phyloP scores from a whole-genome alignment of 371 early-diverging fungal species.

The Mortierella sp. region DNA sequence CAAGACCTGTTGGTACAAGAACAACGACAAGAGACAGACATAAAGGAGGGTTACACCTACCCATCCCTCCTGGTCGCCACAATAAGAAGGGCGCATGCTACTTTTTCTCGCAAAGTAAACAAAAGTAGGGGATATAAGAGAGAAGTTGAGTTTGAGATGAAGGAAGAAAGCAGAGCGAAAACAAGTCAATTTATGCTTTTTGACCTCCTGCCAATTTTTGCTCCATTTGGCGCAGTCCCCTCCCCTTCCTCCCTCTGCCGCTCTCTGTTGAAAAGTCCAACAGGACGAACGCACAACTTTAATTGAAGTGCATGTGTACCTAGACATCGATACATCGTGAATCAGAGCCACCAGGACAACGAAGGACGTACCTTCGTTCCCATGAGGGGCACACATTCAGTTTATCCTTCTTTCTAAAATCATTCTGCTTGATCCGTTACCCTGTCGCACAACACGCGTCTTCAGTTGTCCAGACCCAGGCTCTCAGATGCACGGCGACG shows the following conservation, averaged over 20 bases:
- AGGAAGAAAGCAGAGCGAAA: background rate
- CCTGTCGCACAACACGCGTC: too few relatives aligned
- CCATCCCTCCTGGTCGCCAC: slow-evolving; percentile 18
- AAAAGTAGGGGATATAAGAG: background rate
- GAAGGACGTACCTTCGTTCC: too few relatives aligned
- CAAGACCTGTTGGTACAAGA: too few relatives aligned
- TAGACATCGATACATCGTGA: too few relatives aligned
- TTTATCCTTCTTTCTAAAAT: too few relatives aligned
- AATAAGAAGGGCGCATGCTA: slow-evolving; percentile 15
- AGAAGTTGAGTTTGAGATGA: background rate
- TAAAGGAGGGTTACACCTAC: background rate
- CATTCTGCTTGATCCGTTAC: too few relatives aligned
- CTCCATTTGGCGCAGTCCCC: slow-evolving; percentile 2
- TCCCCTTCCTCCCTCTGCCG: background rate
- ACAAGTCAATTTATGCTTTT: background rate
- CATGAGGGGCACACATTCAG: too few relatives aligned
- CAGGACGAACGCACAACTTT: background rate
- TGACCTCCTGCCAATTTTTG: background rate
- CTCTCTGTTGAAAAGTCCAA: background rate
- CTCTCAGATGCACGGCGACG: background rate
- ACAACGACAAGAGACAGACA: too few relatives aligned
- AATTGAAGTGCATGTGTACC: background rate
- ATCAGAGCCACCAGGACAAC: too few relatives aligned
- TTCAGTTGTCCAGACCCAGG: background rate
- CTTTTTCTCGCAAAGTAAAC: background rate